A percentile compares a stretch with the other conserved stretches of the same genome.
phyloP scores from a whole-genome alignment of 2,329 filamentous ascomycete genomes.

The Aspergillus nomiae region DNA sequence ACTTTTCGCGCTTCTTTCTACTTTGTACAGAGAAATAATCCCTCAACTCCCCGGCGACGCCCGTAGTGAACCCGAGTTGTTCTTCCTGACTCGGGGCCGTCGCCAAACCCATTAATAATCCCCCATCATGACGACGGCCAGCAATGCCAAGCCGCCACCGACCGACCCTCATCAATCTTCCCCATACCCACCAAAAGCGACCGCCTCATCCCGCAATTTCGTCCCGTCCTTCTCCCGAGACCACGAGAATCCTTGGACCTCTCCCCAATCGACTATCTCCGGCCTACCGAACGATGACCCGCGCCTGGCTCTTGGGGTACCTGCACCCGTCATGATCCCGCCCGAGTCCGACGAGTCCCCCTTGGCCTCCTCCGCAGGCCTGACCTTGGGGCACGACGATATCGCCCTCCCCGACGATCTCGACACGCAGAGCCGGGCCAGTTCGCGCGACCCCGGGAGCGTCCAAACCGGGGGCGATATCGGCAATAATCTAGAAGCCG shows the following conservation, averaged over 20 bases:
- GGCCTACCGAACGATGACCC: slow-evolving; percentile 36
- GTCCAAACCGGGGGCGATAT: slow-evolving; percentile 27
- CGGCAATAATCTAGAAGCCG: slow-evolving; percentile 1
- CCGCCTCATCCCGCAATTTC: slow-evolving; percentile 16
- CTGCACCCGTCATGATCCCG: slow-evolving; percentile 42
- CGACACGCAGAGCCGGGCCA: slow-evolving; percentile 37
- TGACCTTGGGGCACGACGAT: slow-evolving; percentile 30
- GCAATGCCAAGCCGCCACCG: slow-evolving; percentile 32
- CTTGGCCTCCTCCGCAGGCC: slow-evolving; percentile 28
- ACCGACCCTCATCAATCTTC: slow-evolving; percentile 30
- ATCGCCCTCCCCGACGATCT: slow-evolving; percentile 32
- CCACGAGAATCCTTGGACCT: slow-evolving; percentile 5
- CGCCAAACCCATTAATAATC: slow-evolving; percentile 19
- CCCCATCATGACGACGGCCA: slow-evolving; percentile 14
- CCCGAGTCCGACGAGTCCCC: slow-evolving; percentile 36
- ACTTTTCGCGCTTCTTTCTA: background rate
- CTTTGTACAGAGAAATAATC: background rate
- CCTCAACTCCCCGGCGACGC: background rate
- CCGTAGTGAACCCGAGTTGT: background rate
- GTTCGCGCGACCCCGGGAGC: slow-evolving; percentile 38
- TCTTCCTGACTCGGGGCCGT: background rate
- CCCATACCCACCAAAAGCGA: slow-evolving; percentile 27
- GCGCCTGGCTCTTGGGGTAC: slow-evolving; percentile 34
- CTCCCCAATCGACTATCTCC: slow-evolving; percentile 11
- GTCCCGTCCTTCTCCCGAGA: slow-evolving; percentile 12